These are phyloP conservation scores for Saturnispora galanensis DNA, from an alignment of 805 yeast species.

Conservation along the genomic window DNA sequence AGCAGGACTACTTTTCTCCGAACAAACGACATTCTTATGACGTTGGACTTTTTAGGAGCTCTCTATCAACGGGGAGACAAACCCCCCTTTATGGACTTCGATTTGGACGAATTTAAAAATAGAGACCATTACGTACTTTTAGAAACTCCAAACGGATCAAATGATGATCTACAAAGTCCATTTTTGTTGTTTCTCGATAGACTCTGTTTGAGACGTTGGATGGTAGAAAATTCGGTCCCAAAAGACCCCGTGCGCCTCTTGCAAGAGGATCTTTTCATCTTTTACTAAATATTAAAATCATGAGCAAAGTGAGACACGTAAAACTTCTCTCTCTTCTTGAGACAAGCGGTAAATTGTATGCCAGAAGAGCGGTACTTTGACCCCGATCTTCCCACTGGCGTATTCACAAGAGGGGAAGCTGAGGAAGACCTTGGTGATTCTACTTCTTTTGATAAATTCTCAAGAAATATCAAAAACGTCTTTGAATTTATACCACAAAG, in stretches of 20 bases:
- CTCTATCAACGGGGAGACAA: conserved; percentile 25
- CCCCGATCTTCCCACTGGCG: conserved; percentile 3
- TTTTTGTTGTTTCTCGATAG: too few relatives aligned
- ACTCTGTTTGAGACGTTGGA: conserved; percentile 18
- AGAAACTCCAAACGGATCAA: conserved; percentile 14
- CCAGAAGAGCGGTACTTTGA: conserved; percentile 3
- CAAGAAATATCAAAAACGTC: conserved; percentile 26
- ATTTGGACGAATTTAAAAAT: conserved; percentile 13
- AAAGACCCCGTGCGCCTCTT: not conserved
- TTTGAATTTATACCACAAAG: conserved; percentile 25
- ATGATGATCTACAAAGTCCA: too few relatives aligned
- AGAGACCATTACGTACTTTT: conserved; percentile 16
- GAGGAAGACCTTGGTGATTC: not conserved
- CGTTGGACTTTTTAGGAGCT: conserved; percentile 48
- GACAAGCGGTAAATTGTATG: not conserved
- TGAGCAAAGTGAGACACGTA: conserved; percentile 4
- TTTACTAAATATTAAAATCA: not conserved
- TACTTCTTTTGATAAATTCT: conserved; percentile 15
- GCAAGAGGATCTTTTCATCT: not conserved
- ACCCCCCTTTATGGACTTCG: conserved; percentile 22
- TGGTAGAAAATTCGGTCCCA: conserved; percentile 14
- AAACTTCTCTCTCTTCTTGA: not conserved
- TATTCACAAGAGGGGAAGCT: not conserved
- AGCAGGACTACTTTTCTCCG: conserved; percentile 55
- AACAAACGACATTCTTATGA: conserved; percentile 46